These are phyloP conservation scores for Diaporthe eres DNA, from an alignment of 2,329 filamentous ascomycete species.

Conservation along the genomic window DNA sequence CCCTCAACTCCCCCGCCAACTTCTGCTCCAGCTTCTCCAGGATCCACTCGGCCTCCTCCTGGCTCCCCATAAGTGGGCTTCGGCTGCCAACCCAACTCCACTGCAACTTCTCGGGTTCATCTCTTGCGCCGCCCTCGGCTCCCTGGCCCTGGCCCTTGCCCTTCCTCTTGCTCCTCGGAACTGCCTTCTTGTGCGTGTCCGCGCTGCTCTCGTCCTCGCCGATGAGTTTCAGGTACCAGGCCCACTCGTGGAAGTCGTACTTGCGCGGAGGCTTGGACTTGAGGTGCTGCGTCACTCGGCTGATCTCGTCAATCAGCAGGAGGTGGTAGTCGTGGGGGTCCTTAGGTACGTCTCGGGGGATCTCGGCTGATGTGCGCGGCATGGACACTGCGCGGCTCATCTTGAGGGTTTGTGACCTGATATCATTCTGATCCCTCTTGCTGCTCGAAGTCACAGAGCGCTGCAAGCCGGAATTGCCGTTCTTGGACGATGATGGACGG, in stretches of 20 bases:
- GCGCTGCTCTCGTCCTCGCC: constrained; percentile 71
- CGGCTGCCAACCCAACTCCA: constrained; percentile 83
- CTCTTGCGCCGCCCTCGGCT: constrained; percentile 34
- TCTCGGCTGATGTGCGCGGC: constrained; percentile 49
- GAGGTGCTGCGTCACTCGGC: constrained; percentile 74
- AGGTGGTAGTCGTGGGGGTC: constrained; percentile 68
- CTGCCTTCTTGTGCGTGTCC: constrained; percentile 62
- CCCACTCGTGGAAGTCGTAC: constrained; percentile 90
- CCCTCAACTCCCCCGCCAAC: constrained; percentile 65
- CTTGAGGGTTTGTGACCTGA: constrained; percentile 34
- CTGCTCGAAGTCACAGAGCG: constrained; percentile 17
- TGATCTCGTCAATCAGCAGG: constrained; percentile 81
- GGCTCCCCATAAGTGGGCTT: constrained; percentile 78
- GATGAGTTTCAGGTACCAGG: constrained; percentile 85
- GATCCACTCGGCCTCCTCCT: constrained; percentile 81
- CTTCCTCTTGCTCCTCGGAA: constrained; percentile 35
- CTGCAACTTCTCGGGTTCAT: constrained; percentile 50
- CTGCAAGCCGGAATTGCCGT: background rate
- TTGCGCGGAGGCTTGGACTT: constrained; percentile 69
- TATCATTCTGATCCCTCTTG: constrained; percentile 27
- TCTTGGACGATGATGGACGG: constrained; percentile 29
- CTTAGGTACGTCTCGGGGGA: constrained; percentile 56
- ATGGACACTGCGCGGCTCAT: constrained; percentile 48
- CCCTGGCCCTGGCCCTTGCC: background rate
- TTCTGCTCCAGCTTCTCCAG: constrained; percentile 73